These are phyloP conservation scores for Corynespora cassiicola DNA, from an alignment of 2,329 filamentous ascomycete genomes.

Conservation along the genomic window DNA sequence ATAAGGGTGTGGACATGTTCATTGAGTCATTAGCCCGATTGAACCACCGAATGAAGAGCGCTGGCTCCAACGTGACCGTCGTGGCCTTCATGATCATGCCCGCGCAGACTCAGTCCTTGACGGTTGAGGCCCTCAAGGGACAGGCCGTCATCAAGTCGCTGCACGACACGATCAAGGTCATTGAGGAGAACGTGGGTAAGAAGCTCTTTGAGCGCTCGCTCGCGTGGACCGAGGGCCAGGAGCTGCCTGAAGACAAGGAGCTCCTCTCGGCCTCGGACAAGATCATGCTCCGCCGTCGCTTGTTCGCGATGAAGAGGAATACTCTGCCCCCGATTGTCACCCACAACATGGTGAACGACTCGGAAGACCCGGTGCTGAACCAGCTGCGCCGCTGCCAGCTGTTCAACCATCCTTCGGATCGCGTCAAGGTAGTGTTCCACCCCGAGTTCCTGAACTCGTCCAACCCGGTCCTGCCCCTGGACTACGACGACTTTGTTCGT, in stretches of 20 bases:
- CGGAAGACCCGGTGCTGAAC: constrained; percentile 92
- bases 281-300: constrained; percentile 84
- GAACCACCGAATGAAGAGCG: constrained; percentile 87
- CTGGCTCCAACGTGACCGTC: constrained; percentile 89
- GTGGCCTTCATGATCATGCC: constrained; percentile 99
- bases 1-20: constrained; percentile 99
- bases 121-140: constrained; percentile 93
- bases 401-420: constrained; percentile 93
- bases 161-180: constrained; percentile 88
- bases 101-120: constrained; percentile 91
- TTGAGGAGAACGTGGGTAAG: constrained; percentile 90
- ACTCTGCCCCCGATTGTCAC: constrained; percentile 93
- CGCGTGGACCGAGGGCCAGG: constrained; percentile 93
- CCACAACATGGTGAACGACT: constrained; percentile 97
- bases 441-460: constrained; percentile 96
- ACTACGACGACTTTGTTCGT: constrained; percentile 98
- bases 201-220: constrained; percentile 94
- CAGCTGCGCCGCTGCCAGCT: constrained; percentile 95
- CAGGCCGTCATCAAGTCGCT: constrained; percentile 98
- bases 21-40: constrained; percentile 94
- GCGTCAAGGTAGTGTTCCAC: constrained; percentile 98
- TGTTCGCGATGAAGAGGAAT: constrained; percentile 96
- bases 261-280: constrained; percentile 91
- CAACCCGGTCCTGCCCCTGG: constrained; percentile 92
- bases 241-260: constrained; percentile 95